phyloP scores from a whole-genome alignment of 1,284 basidiomycete species.

The Naganishia liquefaciens region DNA sequence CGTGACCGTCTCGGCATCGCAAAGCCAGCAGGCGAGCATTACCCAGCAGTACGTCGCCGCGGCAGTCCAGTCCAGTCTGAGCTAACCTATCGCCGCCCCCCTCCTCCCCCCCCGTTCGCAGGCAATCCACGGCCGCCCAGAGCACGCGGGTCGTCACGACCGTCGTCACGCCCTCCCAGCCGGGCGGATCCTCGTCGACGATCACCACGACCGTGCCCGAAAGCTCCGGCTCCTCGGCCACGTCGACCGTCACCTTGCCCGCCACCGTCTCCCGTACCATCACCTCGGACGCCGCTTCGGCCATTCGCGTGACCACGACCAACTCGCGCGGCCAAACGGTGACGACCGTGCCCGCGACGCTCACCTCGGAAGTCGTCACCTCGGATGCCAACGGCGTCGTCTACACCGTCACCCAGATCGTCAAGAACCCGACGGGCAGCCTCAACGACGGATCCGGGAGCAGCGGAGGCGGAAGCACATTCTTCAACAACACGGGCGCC shows the following conservation, averaged over 20 bases:
- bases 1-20: conserved; percentile 7
- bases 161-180: conserved; percentile 8
- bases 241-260: conserved; percentile 21
- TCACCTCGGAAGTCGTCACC: conserved; percentile 46
- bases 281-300: conserved; percentile 40
- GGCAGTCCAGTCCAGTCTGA: too few relatives aligned
- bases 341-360: conserved; percentile 44
- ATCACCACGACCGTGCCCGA: conserved; percentile 6
- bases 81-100: neutral
- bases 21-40: conserved; percentile 2
- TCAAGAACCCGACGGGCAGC: conserved; percentile 50
- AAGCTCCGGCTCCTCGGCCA: neutral
- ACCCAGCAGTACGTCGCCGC: neutral
- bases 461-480: conserved; percentile 41
- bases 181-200: neutral
- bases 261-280: conserved; percentile 10
- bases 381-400: conserved; percentile 47
- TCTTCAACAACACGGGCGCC: conserved; percentile 55
- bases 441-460: conserved; percentile 44
- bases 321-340: conserved; percentile 41
- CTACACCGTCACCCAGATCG: conserved; percentile 50
- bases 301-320: conserved; percentile 45
- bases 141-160: conserved; percentile 22
- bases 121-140: neutral
- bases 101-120: neutral